Evolutionary conservation across 805 yeast genomes (phyloP), one percentile per base, ranked within the genome.

Genomic region (Blastobotrys terrestris): DNA sequence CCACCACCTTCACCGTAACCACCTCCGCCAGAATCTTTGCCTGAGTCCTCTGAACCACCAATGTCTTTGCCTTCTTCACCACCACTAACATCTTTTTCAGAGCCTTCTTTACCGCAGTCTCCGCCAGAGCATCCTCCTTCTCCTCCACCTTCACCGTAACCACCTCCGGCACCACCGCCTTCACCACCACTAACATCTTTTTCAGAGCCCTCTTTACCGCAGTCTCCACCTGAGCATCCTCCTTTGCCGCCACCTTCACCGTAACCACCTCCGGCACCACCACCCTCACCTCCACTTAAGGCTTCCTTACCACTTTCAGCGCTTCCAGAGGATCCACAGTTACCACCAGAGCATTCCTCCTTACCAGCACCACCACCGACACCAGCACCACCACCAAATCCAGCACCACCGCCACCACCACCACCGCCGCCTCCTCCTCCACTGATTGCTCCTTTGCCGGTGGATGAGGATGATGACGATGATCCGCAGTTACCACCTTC

Each of bases 271-370:
- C 53, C n/a, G n/a, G n/a, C n/a, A n/a, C n/a, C n/a, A n/a, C n/a
- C n/a, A n/a, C n/a, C n/a, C n/a, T n/a, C n/a, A n/a, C n/a, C n/a
- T n/a, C n/a, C n/a, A n/a, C n/a, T n/a, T n/a, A n/a, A n/a, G n/a
- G n/a, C n/a, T n/a, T n/a, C n/a, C n/a, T n/a, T n/a, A n/a, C n/a
- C n/a, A n/a, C n/a, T n/a, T n/a, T n/a, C n/a, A n/a, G n/a, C n/a
- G n/a, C n/a, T n/a, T n/a, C n/a, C n/a, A n/a, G n/a, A n/a, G n/a
- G n/a, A n/a, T n/a, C n/a, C 52, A 11, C 46, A 51, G 11, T 31
- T 57, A 31, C 39, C 58, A 47, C 50, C 60, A 16, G 51, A 63
- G 18, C 54, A 64, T 14, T 48, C 63, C 20, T 55, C 63, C 13
- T 35, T 35, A 31, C 40, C 15, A 14, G 16, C 26, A 3, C 50